Percentiles rank a stretch among this genome's conserved stretches.
Evolutionary conservation across 2,329 filamentous ascomycete species (phyloP).

Genomic region (Dothistroma septosporum): DNA sequence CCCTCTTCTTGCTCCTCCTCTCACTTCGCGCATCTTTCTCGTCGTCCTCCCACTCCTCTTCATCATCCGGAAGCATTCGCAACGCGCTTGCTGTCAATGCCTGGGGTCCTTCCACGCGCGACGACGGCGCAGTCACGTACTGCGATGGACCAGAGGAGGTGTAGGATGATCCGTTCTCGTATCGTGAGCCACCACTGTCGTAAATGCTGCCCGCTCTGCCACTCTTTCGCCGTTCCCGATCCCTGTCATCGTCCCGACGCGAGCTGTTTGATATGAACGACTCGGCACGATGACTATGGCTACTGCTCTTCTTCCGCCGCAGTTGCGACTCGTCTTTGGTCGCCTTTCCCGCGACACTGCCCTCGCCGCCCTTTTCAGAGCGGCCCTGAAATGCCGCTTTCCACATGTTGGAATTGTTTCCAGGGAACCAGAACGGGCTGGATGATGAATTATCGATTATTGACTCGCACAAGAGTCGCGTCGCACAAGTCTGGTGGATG

Average conservation of each 20-base stretch:
- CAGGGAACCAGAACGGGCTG: neutral
- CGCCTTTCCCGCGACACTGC: conserved; percentile 13
- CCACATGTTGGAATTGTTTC: conserved; percentile 26
- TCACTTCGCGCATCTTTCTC: conserved; percentile 30
- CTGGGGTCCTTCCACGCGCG: conserved; percentile 23
- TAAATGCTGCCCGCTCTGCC: conserved; percentile 27
- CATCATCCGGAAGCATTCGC: conserved; percentile 30
- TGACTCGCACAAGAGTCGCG: neutral
- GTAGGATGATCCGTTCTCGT: conserved; percentile 9
- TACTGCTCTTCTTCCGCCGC: conserved; percentile 28
- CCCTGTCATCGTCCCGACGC: conserved; percentile 24
- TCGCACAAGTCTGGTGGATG: neutral
- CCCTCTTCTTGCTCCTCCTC: conserved; percentile 28
- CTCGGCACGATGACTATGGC: conserved; percentile 21
- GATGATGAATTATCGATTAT: neutral
- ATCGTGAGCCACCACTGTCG: conserved; percentile 14
- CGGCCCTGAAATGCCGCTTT: conserved; percentile 35
- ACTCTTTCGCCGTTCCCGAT: conserved; percentile 22
- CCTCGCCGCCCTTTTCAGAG: conserved; percentile 28
- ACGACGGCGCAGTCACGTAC: conserved; percentile 38
- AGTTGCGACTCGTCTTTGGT: conserved; percentile 12
- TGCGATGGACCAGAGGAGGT: conserved; percentile 4
- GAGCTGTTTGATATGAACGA: conserved; percentile 24
- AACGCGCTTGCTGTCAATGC: conserved; percentile 35
- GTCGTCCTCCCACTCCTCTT: conserved; percentile 33